phyloP scores from a whole-genome alignment of 495 filamentous ascomycete genomes.

The Paragyromitra xinjiangensis region DNA sequence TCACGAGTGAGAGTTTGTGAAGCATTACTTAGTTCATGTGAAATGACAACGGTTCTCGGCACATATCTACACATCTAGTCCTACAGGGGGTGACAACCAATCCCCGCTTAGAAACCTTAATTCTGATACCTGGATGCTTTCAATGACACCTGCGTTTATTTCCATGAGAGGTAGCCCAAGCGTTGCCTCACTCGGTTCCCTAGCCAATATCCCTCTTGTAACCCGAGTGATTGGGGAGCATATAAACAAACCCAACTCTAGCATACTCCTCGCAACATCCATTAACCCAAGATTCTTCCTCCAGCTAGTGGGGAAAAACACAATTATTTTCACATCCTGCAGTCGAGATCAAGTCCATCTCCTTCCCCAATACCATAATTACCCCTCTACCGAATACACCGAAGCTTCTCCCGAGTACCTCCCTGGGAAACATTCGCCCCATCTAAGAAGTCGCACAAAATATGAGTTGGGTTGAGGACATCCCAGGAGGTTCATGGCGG shows the following conservation, averaged over 20 bases:
- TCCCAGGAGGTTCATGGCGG: conserved; percentile 16
- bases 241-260: not conserved
- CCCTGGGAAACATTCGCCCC: not conserved
- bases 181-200: conserved; percentile 2
- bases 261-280: not conserved
- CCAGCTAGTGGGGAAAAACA: not conserved
- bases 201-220: not conserved
- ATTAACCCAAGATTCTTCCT: not conserved
- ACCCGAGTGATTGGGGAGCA: conserved; percentile 3
- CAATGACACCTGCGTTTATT: not conserved
- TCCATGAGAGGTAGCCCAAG: not conserved
- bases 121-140: not conserved
- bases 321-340: not conserved
- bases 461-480: conserved; percentile 30
- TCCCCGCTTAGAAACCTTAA: not conserved
- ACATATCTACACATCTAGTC: not conserved
- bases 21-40: not conserved
- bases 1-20: conserved; percentile 15
- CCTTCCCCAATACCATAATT: not conserved
- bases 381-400: not conserved
- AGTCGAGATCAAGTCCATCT: not conserved
- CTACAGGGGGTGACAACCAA: no score
- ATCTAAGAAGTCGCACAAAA: not conserved
- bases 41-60: not conserved
- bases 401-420: not conserved